phyloP scores from a whole-genome alignment of 495 filamentous ascomycete genomes.

The Staphylotrichum longicolle region DNA sequence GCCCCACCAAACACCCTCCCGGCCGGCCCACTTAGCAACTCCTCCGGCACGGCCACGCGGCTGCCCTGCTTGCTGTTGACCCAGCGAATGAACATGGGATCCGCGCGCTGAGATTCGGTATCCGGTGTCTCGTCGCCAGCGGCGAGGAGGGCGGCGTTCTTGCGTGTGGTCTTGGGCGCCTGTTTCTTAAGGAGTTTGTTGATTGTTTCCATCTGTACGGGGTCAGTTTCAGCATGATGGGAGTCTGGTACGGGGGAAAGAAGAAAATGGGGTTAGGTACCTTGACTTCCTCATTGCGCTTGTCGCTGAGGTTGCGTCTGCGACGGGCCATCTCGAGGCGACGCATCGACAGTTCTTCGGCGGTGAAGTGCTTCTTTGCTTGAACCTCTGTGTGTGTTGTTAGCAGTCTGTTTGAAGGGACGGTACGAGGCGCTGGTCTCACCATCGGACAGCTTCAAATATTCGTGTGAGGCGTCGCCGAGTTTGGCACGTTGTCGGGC shows the following conservation, averaged over 20 bases:
- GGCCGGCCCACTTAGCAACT: slow-evolving; percentile 70
- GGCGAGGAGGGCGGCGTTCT: slow-evolving; percentile 31
- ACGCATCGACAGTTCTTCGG: slow-evolving; percentile 92
- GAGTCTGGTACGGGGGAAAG: not conserved
- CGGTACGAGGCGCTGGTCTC: slow-evolving; percentile 10
- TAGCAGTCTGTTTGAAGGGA: not conserved
- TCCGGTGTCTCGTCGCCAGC: slow-evolving; percentile 55
- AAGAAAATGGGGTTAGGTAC: slow-evolving; percentile 41
- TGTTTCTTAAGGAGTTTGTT: slow-evolving; percentile 96
- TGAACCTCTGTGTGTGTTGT: slow-evolving; percentile 66
- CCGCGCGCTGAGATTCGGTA: slow-evolving; percentile 51
- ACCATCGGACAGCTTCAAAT: slow-evolving; percentile 78
- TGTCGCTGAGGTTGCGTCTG: slow-evolving; percentile 93
- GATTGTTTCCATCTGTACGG: slow-evolving; percentile 87
- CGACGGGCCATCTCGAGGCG: slow-evolving; percentile 94
- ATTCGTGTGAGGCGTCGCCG: slow-evolving; percentile 56
- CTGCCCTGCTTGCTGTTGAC: slow-evolving; percentile 68
- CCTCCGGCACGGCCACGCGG: slow-evolving; percentile 70
- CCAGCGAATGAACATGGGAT: slow-evolving; percentile 75
- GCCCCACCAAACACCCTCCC: slow-evolving; percentile 57
- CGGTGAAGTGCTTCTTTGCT: slow-evolving; percentile 88
- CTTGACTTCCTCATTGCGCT: slow-evolving; percentile 98
- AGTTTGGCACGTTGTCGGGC: slow-evolving; percentile 77
- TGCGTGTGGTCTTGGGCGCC: slow-evolving; percentile 76
- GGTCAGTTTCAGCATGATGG: slow-evolving; percentile 7